Evolutionary conservation across 208 protist species (phyloP).

Genomic region (Trypanosoma platydactyli): DNA sequence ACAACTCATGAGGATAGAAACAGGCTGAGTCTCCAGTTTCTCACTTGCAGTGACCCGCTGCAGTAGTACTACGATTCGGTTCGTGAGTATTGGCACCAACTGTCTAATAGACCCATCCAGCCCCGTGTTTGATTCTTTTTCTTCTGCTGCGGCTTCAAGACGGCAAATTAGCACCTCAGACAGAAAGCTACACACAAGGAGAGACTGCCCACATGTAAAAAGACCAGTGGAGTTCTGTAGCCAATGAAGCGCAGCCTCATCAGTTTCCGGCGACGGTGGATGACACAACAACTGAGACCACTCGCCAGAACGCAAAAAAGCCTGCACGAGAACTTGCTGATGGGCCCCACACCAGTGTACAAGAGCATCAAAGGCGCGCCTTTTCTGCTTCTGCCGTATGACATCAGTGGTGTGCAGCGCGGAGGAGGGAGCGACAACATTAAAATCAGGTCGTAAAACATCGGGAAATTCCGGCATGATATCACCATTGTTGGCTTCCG

Average conservation of each 20-base stretch:
- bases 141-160: background rate
- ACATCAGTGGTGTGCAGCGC: background rate
- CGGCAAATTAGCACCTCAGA: slow-evolving; percentile 55
- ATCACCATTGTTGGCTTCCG: background rate
- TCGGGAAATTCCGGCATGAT: slow-evolving; percentile 4
- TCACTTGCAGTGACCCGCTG: slow-evolving; percentile 38
- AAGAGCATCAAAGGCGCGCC: slow-evolving; percentile 54
- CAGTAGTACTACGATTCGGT: slow-evolving; percentile 23
- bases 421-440: background rate
- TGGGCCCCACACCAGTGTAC: slow-evolving; percentile 68
- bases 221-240: slow-evolving; percentile 32
- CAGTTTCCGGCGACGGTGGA: slow-evolving; percentile 19
- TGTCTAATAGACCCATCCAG: background rate
- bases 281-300: slow-evolving; percentile 5
- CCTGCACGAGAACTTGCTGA: slow-evolving; percentile 29
- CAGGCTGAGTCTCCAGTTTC: slow-evolving; percentile 65
- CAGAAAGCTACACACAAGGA: slow-evolving; percentile 72
- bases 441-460: background rate
- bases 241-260: slow-evolving; percentile 59
- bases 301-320: background rate
- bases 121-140: background rate
- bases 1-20: slow-evolving; percentile 56
- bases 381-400: slow-evolving; percentile 43
- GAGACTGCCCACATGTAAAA: slow-evolving; percentile 74
- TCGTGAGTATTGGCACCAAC: slow-evolving; percentile 9